Evolutionary conservation across 2,329 filamentous ascomycete genomes (phyloP).

Genomic region (Cladophialophora immunda): DNA sequence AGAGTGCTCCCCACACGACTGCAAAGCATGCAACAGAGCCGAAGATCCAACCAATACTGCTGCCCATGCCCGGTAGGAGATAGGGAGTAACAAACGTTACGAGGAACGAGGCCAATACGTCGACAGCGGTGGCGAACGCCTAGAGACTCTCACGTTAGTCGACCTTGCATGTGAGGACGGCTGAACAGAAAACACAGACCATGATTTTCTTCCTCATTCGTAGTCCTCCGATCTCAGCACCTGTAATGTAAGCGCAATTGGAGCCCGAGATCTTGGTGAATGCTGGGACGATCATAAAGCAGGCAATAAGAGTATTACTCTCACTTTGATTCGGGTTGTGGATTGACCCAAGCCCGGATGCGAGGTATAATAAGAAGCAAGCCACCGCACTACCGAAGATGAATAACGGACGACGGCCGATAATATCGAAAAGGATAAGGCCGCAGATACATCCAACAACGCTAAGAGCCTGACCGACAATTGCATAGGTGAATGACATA

Average conservation of each 20-base stretch:
- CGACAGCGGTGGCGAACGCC: background rate
- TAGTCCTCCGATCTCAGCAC: conserved; percentile 4
- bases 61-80: background rate
- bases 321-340: background rate
- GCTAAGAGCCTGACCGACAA: background rate
- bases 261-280: no score
- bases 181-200: no score
- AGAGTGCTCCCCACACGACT: no score
- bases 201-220: conserved; percentile 6
- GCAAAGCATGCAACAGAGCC: no score
- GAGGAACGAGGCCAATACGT: background rate
- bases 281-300: no score
- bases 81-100: conserved; percentile 1
- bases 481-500: background rate
- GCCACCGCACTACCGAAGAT: background rate
- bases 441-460: background rate
- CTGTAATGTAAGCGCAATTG: background rate
- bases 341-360: background rate
- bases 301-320: no score
- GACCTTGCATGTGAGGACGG: no score
- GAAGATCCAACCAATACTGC: background rate
- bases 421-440: background rate
- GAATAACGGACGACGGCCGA: background rate
- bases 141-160: background rate
- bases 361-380: background rate